A percentile compares a stretch with the other conserved stretches of the same genome.
phyloP scores from a whole-genome alignment of 225 moss, liverwort and hornwort species.

The Climacium dendroides region DNA sequence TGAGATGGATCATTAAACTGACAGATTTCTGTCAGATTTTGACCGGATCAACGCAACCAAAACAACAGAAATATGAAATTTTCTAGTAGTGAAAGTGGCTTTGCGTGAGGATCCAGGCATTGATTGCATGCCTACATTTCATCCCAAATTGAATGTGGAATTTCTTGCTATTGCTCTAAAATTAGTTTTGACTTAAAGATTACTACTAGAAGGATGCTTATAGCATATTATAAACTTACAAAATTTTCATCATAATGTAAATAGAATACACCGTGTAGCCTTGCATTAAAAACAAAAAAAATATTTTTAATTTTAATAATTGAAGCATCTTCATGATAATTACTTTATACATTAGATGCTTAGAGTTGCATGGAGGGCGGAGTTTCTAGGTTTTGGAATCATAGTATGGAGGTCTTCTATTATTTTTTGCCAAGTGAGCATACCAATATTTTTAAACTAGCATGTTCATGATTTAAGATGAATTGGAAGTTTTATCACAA shows the following conservation, averaged over 20 bases:
- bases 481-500: fast-evolving
- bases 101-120: neutral
- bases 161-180: neutral
- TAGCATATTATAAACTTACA: neutral
- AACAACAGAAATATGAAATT: too few species aligned
- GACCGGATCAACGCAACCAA: too few species aligned
- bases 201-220: fast-evolving
- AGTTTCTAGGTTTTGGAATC: fast-evolving
- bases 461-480: fast-evolving
- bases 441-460: neutral
- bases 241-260: neutral
- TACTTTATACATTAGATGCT: fast-evolving
- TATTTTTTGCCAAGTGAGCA: fast-evolving
- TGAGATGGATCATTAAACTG: too few species aligned
- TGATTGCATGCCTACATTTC: neutral
- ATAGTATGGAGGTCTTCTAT: fast-evolving
- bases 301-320: neutral
- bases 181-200: neutral
- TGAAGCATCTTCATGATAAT: neutral
- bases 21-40: too few species aligned
- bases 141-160: fast-evolving
- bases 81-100: too few species aligned
- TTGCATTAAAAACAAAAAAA: too few species aligned
- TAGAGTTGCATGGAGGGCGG: fast-evolving
- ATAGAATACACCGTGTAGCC: fast-evolving